Conservation (phyloP, 2,329 filamentous ascomycete species). For the Curvularia sp. region DNA sequence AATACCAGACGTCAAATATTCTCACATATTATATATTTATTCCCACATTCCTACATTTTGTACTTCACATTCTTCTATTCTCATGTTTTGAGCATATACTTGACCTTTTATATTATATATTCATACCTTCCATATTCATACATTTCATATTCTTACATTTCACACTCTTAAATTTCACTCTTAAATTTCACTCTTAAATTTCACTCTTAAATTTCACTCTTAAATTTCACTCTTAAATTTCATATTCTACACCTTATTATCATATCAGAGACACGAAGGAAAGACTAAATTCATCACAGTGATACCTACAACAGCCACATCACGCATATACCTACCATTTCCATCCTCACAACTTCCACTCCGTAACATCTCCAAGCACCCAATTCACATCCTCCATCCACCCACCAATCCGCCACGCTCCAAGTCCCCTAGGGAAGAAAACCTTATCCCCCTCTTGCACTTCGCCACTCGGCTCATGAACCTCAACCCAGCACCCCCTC, state of each 20-base stretch:
- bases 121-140: too few species aligned
- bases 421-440: constrained; percentile 34
- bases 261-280: not conserved
- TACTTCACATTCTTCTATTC: not conserved
- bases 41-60: too few species aligned
- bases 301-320: not conserved
- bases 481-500: constrained; percentile 38
- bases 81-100: not conserved
- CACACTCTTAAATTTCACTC: too few species aligned
- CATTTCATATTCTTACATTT: too few species aligned
- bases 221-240: too few species aligned
- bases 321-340: not conserved
- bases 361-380: constrained; percentile 28
- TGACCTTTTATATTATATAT: too few species aligned
- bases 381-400: constrained; percentile 43
- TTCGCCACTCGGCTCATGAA: constrained; percentile 10
- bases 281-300: not conserved
- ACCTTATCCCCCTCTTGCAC: constrained; percentile 6
- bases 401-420: constrained; percentile 35
- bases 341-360: constrained; percentile 31
- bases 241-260: too few species aligned
- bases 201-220: too few species aligned
- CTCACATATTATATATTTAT: too few species aligned
- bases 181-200: too few species aligned
- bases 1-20: not conserved